phyloP scores from a whole-genome alignment of 352 stramenopile genomes.

The Thalassiosira mediterranea region DNA sequence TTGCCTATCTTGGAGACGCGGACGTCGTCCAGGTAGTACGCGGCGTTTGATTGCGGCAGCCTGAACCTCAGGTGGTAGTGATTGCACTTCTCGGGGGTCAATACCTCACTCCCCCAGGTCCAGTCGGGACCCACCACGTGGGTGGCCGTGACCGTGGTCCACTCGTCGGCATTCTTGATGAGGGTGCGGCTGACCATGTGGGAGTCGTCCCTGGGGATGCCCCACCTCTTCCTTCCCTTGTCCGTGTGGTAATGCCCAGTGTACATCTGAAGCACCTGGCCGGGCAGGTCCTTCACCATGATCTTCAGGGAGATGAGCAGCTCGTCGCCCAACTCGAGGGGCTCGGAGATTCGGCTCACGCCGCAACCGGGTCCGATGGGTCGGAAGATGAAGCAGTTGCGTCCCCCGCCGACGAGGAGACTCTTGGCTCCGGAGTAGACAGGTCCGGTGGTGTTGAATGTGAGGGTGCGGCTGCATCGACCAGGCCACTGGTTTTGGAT shows the following conservation, averaged over 20 bases:
- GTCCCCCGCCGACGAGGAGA: slow-evolving; percentile 20
- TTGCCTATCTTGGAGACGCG: slow-evolving; percentile 24
- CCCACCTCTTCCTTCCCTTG: slow-evolving; percentile 14
- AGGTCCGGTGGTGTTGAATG: neutral
- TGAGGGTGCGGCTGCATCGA: neutral
- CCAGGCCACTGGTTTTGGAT: slow-evolving; percentile 12
- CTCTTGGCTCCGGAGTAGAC: slow-evolving; percentile 9
- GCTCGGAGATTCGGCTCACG: slow-evolving; percentile 1
- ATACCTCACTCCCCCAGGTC: slow-evolving; percentile 21
- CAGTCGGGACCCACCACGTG: slow-evolving; percentile 33
- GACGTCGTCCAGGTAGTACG: slow-evolving; percentile 32
- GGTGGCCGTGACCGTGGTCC: slow-evolving; percentile 17
- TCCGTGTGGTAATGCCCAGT: slow-evolving; percentile 27
- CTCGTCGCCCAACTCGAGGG: neutral
- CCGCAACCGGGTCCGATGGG: slow-evolving; percentile 27
- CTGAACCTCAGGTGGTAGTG: slow-evolving; percentile 41
- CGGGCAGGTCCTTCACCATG: slow-evolving; percentile 1
- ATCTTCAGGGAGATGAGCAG: neutral
- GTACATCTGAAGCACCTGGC: slow-evolving; percentile 34
- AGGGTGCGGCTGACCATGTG: slow-evolving; percentile 15
- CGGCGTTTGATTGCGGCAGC: neutral
- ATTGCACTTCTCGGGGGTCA: slow-evolving; percentile 17
- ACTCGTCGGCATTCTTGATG: slow-evolving; percentile 24
- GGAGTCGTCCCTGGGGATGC: slow-evolving; percentile 24
- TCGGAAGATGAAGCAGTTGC: slow-evolving; percentile 38